Conservation (phyloP, 2,329 filamentous ascomycete genomes). For the Aureobasidium zeae region DNA sequence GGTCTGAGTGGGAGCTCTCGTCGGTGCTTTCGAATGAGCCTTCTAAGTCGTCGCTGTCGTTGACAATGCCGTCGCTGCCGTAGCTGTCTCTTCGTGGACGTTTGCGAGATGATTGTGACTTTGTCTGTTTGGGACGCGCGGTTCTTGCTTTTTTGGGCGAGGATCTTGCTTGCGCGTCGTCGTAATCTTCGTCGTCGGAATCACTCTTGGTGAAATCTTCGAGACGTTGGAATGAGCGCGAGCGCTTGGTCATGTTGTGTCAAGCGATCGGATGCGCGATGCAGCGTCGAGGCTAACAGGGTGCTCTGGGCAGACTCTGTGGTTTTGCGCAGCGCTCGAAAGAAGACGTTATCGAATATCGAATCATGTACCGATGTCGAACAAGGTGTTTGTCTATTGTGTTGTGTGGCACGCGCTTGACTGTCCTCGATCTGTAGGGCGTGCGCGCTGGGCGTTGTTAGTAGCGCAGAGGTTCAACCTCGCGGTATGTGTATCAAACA, state of each 20-base stretch:
- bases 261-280: not conserved
- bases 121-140: slow-evolving; percentile 11
- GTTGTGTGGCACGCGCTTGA: too few relatives aligned
- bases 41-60: slow-evolving; percentile 32
- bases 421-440: not conserved
- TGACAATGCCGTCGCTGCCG: slow-evolving; percentile 40
- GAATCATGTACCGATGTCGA: slow-evolving; percentile 2
- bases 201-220: slow-evolving; percentile 30
- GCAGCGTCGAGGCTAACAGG: slow-evolving; percentile 6
- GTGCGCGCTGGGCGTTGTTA: slow-evolving; percentile 9
- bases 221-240: slow-evolving; percentile 21
- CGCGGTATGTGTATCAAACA: slow-evolving; percentile 5
- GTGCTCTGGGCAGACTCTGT: not conserved
- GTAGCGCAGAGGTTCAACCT: not conserved
- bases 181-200: slow-evolving; percentile 32
- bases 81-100: slow-evolving; percentile 31
- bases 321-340: slow-evolving; percentile 1
- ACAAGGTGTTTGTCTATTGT: not conserved
- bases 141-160: slow-evolving; percentile 19
- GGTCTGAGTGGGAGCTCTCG: slow-evolving; percentile 1
- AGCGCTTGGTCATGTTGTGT: slow-evolving; percentile 13
- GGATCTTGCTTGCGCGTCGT: slow-evolving; percentile 19
- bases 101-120: slow-evolving; percentile 22
- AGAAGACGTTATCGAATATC: not conserved
- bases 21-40: slow-evolving; percentile 32